These are phyloP conservation scores for Suillus spraguei DNA, from an alignment of 768 basidiomycete genomes.

Conservation along the genomic window DNA sequence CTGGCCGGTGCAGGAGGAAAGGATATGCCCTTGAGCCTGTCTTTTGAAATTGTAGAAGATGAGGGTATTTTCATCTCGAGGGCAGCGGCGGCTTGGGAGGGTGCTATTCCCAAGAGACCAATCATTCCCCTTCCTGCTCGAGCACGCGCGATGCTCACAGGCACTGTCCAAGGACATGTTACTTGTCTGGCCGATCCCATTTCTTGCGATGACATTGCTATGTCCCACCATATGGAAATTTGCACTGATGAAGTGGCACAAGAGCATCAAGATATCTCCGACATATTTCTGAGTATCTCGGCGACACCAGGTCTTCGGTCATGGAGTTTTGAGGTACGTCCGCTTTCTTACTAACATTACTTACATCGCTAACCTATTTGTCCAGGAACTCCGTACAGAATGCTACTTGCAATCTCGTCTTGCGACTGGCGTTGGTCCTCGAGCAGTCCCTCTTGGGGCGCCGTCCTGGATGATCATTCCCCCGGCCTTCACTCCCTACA, in stretches of 20 bases:
- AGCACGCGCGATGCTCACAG: not conserved
- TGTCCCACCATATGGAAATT: slow-evolving; percentile 5
- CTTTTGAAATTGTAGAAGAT: slow-evolving; percentile 7
- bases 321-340: slow-evolving; percentile 34
- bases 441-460: slow-evolving; percentile 16
- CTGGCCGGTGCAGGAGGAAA: not conserved
- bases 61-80: slow-evolving; percentile 7
- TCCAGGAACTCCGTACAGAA: slow-evolving; percentile 30
- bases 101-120: slow-evolving; percentile 5
- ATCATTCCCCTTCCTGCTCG: slow-evolving; percentile 5
- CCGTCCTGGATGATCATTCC: slow-evolving; percentile 28
- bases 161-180: not conserved
- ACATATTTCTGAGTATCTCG: slow-evolving; percentile 29
- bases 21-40: not conserved
- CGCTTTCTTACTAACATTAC: not conserved
- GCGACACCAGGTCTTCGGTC: slow-evolving; percentile 24
- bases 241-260: slow-evolving; percentile 7
- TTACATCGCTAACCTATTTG: not conserved
- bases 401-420: slow-evolving; percentile 34
- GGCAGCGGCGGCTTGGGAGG: slow-evolving; percentile 8
- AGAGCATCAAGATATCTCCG: not conserved
- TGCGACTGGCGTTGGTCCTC: slow-evolving; percentile 26
- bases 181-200: not conserved
- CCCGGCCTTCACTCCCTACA: slow-evolving; percentile 28
- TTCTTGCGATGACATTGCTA: not conserved